Evolutionary conservation across 352 stramenopile species (phyloP), one percentile per base, ranked within the genome.

Genomic region (Detonula confervacea): DNA sequence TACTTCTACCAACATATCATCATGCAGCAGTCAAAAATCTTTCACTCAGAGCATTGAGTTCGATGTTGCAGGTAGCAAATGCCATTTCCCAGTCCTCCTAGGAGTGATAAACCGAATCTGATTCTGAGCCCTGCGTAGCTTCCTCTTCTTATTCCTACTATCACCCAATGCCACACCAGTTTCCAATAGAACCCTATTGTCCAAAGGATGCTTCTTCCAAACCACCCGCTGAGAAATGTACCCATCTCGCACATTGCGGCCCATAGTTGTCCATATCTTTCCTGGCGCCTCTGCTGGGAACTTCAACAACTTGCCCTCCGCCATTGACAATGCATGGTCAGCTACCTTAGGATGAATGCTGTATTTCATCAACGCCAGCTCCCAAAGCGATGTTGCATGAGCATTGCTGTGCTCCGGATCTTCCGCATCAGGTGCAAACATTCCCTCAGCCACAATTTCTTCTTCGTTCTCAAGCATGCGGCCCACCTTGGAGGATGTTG

Each of bases 351-450:
- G 95, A 77, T 98, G 88, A 64, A 92, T 88, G 75, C 97, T 95
- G 56, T 93, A 95, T 42, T 88, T 86, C 16, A 98, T 76, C 47
- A 97, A 85, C 35, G 95, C 86, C 33, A 98, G 77, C 76, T 98
- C 96, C 92, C 96, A 98, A 61, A 93, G 94, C 0, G 96, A 96
- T 20, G 93, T 97, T 67, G 96, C 95, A 79, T 97, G 97, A 35
- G 96, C 95, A 80, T 98, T 98, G 22, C 94, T 92, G 66, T 98
- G 97, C 86, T 98, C 96, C 18, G 96, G 96, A 83, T 98, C 96
- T 55, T 96, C 88, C 25, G 97, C 94, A 73, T 97, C 92, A 8
- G 90, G 82, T 16, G 68, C 89, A 88, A 97, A 98, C 68, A 97
- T 91, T 56, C 96, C 96, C 20, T 95, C 95, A 37, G 96, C 94